phyloP scores from a whole-genome alignment of 1,139 yeast genomes.

The Citeromyces hawaiiensis region DNA sequence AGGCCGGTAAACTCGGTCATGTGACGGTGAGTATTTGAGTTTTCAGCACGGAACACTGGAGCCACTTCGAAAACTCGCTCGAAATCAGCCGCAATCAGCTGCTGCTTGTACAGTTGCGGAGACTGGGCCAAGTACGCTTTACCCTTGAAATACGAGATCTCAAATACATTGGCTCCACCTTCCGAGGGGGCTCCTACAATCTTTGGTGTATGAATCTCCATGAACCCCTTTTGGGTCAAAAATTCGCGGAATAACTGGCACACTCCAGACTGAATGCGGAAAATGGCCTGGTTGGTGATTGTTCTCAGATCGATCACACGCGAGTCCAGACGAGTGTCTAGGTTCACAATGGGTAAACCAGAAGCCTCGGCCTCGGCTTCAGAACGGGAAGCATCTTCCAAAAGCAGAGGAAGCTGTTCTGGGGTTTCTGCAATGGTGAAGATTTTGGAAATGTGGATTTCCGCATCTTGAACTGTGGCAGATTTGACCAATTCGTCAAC shows the following conservation, averaged over 20 bases:
- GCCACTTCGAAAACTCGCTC: slow-evolving; percentile 93
- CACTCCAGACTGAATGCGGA: slow-evolving; percentile 86
- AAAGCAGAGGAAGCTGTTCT: slow-evolving; percentile 79
- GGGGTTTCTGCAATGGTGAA: slow-evolving; percentile 81
- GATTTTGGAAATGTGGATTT: slow-evolving; percentile 64
- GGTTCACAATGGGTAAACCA: slow-evolving; percentile 85
- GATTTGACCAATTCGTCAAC: slow-evolving; percentile 82
- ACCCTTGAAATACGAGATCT: slow-evolving; percentile 82
- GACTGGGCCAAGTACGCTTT: slow-evolving; percentile 94
- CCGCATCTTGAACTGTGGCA: slow-evolving; percentile 86
- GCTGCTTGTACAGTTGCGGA: slow-evolving; percentile 96
- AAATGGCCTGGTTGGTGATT: slow-evolving; percentile 92
- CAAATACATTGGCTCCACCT: slow-evolving; percentile 96
- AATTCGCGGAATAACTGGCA: slow-evolving; percentile 84
- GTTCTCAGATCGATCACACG: slow-evolving; percentile 96
- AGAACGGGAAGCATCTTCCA: slow-evolving; percentile 93
- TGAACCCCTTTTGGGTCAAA: slow-evolving; percentile 51
- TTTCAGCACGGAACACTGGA: slow-evolving; percentile 98
- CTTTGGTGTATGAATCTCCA: slow-evolving; percentile 94
- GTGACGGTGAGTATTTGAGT: slow-evolving; percentile 97
- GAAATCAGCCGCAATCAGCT: slow-evolving; percentile 94
- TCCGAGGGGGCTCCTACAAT: slow-evolving; percentile 91
- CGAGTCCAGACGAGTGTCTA: slow-evolving; percentile 90
- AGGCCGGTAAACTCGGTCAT: slow-evolving; percentile 98
- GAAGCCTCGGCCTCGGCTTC: slow-evolving; percentile 91